Evolutionary conservation across 176 grass and related monocot genomes (phyloP).

Genomic region (Microstegium vimineum): DNA sequence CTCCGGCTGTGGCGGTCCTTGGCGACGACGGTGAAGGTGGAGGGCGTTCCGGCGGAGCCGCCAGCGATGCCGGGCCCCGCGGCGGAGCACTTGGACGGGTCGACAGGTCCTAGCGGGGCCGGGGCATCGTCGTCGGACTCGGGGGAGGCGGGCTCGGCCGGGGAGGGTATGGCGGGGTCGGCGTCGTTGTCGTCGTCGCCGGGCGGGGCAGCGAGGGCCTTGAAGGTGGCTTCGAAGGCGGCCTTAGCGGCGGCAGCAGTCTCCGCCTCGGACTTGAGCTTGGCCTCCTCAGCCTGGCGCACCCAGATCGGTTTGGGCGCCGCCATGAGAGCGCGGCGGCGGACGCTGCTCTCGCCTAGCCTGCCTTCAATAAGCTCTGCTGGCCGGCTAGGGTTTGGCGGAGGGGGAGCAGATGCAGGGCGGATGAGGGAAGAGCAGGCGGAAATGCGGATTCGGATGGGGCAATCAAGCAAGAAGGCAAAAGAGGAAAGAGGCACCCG

Average conservation of each 20-base stretch:
- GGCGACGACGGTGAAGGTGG: conserved; percentile 59
- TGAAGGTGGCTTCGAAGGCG: conserved; percentile 95
- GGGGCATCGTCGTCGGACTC: conserved; percentile 27
- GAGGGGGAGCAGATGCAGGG: neutral
- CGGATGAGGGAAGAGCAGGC: neutral
- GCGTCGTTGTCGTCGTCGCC: conserved; percentile 15
- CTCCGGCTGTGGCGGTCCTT: conserved; percentile 66
- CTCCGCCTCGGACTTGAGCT: conserved; percentile 91
- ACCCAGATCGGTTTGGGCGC: conserved; percentile 83
- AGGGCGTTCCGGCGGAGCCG: conserved; percentile 40
- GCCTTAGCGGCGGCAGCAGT: conserved; percentile 82
- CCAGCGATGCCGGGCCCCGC: conserved; percentile 71
- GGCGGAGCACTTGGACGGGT: conserved; percentile 60
- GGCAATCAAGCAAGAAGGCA: neutral
- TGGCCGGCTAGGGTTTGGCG: conserved; percentile 26
- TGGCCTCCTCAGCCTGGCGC: conserved; percentile 92
- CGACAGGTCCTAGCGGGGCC: conserved; percentile 56
- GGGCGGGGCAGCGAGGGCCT: conserved; percentile 35
- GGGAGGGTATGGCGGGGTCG: conserved; percentile 19
- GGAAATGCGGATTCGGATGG: neutral
- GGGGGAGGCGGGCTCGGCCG: conserved; percentile 21
- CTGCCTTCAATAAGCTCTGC: neutral
- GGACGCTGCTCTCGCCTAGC: neutral
- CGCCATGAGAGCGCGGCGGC: conserved; percentile 25
- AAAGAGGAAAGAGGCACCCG: neutral